Percentiles rank a stretch among this genome's conserved stretches.
Conservation (phyloP, 2,329 filamentous ascomycete genomes). For the Epichloe amarillans region DNA sequence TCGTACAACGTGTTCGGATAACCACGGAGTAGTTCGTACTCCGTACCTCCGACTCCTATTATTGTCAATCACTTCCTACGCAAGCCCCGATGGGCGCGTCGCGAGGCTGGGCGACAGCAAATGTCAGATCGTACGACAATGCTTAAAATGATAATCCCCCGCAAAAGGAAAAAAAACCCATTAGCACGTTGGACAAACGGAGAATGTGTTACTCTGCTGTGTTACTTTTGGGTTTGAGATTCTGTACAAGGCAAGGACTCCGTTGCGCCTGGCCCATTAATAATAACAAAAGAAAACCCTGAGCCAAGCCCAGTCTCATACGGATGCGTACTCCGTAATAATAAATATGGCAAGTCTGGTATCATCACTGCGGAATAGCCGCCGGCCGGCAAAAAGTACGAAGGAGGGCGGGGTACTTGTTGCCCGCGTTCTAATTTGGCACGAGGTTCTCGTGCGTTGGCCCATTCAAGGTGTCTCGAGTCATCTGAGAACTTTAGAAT, state of each 20-base stretch:
- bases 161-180: neutral
- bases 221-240: neutral
- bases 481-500: neutral
- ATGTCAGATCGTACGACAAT: neutral
- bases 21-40: neutral
- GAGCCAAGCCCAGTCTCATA: too few species aligned
- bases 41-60: neutral
- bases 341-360: too few species aligned
- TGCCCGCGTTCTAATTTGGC: neutral
- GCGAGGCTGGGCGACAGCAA: neutral
- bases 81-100: neutral
- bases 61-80: neutral
- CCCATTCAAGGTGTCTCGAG: neutral
- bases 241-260: neutral
- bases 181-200: neutral
- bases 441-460: neutral
- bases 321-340: too few species aligned
- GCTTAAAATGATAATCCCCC: neutral
- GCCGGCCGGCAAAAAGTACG: too few species aligned
- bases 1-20: neutral
- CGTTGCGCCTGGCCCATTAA: too few species aligned
- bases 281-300: too few species aligned
- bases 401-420: too few species aligned
- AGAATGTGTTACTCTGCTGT: neutral
- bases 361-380: too few species aligned